Evolutionary conservation across 306 rosid species (phyloP).

Genomic region (Cyamopsis tetragonoloba): DNA sequence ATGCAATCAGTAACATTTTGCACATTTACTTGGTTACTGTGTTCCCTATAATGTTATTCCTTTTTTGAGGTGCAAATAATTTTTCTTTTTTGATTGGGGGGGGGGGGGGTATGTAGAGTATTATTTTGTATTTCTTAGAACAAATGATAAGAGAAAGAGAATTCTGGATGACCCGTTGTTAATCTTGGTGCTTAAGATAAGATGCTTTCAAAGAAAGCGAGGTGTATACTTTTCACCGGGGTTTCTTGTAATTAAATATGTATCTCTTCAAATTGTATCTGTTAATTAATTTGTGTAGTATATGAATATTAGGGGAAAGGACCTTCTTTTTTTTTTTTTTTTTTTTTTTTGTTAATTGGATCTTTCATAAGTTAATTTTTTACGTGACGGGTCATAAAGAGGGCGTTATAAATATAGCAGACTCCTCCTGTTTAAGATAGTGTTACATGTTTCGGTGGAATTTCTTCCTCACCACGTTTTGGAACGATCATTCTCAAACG

Average conservation of each 20-base stretch:
- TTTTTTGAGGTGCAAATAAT: conserved; percentile 37
- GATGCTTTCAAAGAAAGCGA: conserved; percentile 21
- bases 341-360: not conserved
- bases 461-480: too few species aligned
- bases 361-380: too few species aligned
- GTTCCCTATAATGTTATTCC: conserved; percentile 42
- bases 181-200: conserved; percentile 30
- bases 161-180: conserved; percentile 12
- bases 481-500: too few species aligned
- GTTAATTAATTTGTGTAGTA: conserved; percentile 1
- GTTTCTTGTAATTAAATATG: conserved; percentile 27
- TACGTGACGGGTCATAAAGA: too few species aligned
- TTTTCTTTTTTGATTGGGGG: not conserved
- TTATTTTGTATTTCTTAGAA: conserved; percentile 18
- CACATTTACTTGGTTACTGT: conserved; percentile 32
- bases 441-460: too few species aligned
- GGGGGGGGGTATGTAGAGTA: not conserved
- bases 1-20: conserved; percentile 33
- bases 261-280: not conserved
- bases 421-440: too few species aligned
- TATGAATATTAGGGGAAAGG: not conserved
- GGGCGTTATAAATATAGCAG: too few species aligned
- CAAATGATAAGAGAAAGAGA: not conserved
- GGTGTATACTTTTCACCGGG: conserved; percentile 1
- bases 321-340: not conserved